Evolutionary conservation across 805 yeast species (phyloP), one percentile per base, ranked within the genome.

Genomic region (Sugiyamaella americana): DNA sequence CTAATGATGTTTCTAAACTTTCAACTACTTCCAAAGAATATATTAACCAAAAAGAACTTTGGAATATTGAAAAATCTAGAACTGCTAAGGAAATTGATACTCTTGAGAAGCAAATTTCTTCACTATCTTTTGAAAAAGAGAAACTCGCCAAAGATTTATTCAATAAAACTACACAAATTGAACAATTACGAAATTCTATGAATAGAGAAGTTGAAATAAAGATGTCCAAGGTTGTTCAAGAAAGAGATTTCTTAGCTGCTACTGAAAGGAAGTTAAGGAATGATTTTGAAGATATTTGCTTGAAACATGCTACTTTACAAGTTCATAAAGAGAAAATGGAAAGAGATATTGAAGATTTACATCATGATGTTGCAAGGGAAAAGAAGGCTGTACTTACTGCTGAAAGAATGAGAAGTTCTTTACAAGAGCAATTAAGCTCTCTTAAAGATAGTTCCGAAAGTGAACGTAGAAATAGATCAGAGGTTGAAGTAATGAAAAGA

Each of bases 141-240:
- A 53, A 57, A 43, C 50, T 59, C 16, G 22, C 40, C 3, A 38
- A 49, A 13, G 58, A 58, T 2, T 40, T 57, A n/a, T 40, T 39
- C 13, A 46, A 43, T 41, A 49, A 56, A 45, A 41, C 41, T 20
- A 34, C 38, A 22, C 60, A 58, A 45, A 44, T 57, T 48, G 51
- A 51, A 4, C 50, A 55, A 34, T 43, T 58, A 17, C 51, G 55
- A 4, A 34, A 44, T 3, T 52, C 57, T 17, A 47, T 51, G 19
- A 46, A 46, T 16, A 41, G 44, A 4, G 55, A 55, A 34, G 48
- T 50, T 30, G 23, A 49, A 26, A 37, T 48, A 4, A 44, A 50
- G 29, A 75, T 71, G 47, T 62, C 68, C 30, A 64, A 64, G 29
- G 71, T 72, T 49, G 69, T 64, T 13, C 65, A 71, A 37, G 80